These are phyloP conservation scores for Salix suchowensis DNA, from an alignment of 345 rosid genomes.

Conservation along the genomic window DNA sequence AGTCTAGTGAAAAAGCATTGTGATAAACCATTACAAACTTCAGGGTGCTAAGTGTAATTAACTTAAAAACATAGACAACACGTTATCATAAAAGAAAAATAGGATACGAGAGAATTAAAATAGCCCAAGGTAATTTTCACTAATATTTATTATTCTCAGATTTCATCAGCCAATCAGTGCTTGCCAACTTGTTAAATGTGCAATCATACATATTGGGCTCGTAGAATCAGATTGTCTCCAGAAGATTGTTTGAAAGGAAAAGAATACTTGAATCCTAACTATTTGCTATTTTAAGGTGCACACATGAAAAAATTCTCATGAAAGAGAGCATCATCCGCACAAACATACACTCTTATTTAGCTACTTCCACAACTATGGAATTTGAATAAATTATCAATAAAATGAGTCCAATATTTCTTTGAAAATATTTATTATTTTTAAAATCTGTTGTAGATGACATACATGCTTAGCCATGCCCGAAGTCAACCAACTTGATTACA, in stretches of 20 bases:
- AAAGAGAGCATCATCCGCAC: neutral
- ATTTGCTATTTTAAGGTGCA: neutral
- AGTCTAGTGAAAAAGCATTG: too few species aligned
- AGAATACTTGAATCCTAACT: neutral
- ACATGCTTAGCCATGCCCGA: slow-evolving; percentile 99
- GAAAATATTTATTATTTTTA: slow-evolving; percentile 1
- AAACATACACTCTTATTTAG: neutral
- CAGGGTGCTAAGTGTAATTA: too few species aligned
- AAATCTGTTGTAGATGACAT: slow-evolving; percentile 22
- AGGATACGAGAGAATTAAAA: too few species aligned
- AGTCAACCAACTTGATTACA: slow-evolving; percentile 89
- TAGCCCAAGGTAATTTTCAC: too few species aligned
- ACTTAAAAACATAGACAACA: too few species aligned
- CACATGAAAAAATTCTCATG: neutral
- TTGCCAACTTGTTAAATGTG: neutral
- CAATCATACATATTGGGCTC: neutral
- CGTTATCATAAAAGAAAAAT: too few species aligned
- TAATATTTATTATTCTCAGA: neutral
- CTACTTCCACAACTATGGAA: neutral
- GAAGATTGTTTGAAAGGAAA: neutral
- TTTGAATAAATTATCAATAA: neutral
- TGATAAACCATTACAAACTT: too few species aligned
- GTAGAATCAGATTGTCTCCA: neutral
- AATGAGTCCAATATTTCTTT: neutral
- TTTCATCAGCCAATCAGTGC: neutral